Percentiles rank a stretch among this genome's conserved stretches.
Evolutionary conservation across 1,284 basidiomycete genomes (phyloP).

Genomic region (Somion occarium): DNA sequence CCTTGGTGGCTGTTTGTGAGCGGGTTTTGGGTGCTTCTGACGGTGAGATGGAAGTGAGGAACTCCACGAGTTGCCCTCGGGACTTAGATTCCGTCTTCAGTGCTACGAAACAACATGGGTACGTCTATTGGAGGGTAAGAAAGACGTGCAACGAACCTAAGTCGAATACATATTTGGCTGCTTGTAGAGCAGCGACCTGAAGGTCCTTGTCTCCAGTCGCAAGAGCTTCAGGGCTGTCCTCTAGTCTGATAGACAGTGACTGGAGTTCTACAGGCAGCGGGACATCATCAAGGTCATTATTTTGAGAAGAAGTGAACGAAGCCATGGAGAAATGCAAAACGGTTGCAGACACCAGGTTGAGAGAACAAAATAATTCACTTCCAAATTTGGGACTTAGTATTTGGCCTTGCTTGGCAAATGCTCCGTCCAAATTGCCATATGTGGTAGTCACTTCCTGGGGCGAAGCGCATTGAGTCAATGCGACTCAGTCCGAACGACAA

Average conservation of each 20-base stretch:
- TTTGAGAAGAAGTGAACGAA: background rate
- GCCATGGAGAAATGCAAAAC: background rate
- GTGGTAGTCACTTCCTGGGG: background rate
- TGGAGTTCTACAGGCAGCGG: conserved; percentile 37
- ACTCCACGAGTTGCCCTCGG: conserved; percentile 57
- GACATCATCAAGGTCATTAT: conserved; percentile 12
- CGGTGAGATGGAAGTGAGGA: conserved; percentile 65
- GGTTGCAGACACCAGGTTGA: background rate
- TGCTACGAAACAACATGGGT: conserved; percentile 42
- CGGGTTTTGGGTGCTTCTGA: conserved; percentile 65
- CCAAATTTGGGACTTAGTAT: background rate
- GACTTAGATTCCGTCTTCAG: conserved; percentile 62
- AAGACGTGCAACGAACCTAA: conserved; percentile 66
- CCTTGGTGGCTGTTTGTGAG: conserved; percentile 43
- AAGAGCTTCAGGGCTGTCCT: conserved; percentile 48
- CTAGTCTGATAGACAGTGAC: conserved; percentile 48
- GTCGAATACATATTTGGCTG: conserved; percentile 78
- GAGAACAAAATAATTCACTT: background rate
- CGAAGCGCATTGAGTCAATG: too few species aligned
- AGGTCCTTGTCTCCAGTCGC: conserved; percentile 54
- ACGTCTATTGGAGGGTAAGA: too few species aligned
- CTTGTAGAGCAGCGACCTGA: conserved; percentile 56
- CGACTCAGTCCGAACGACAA: too few species aligned
- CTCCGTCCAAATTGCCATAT: background rate
- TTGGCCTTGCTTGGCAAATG: background rate